A percentile compares a stretch with the other conserved stretches of the same genome.
These are phyloP conservation scores for Plasmodium gaboni DNA, from an alignment of 169 alveolate species.

Conservation along the genomic window DNA sequence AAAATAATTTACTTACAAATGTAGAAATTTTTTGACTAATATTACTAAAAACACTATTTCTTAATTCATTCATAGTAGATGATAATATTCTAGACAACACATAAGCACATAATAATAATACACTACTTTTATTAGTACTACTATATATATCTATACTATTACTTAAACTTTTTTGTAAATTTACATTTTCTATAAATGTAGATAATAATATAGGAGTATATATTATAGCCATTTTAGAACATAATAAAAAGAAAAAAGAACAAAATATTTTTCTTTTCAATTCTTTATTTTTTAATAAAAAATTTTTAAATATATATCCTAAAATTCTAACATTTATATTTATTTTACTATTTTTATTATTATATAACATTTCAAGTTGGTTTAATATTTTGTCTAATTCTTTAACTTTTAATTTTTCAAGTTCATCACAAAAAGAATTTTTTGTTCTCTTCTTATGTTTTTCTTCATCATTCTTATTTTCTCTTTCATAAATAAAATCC, in stretches of 20 bases:
- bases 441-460: not conserved
- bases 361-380: slow-evolving; percentile 35
- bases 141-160: not conserved
- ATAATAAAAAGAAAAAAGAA: slow-evolving; percentile 63
- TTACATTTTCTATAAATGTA: slow-evolving; percentile 75
- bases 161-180: slow-evolving; percentile 40
- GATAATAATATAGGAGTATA: slow-evolving; percentile 65
- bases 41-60: slow-evolving; percentile 84
- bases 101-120: slow-evolving; percentile 39
- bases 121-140: slow-evolving; percentile 25
- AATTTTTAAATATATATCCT: slow-evolving; percentile 75
- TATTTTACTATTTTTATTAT: slow-evolving; percentile 51
- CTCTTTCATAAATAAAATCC: not conserved
- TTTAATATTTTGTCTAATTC: slow-evolving; percentile 43
- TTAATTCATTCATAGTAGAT: slow-evolving; percentile 80
- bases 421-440: not conserved
- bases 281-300: slow-evolving; percentile 68
- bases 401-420: slow-evolving; percentile 21
- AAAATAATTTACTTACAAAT: slow-evolving; percentile 81
- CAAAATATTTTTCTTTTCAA: slow-evolving; percentile 53
- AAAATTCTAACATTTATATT: slow-evolving; percentile 52
- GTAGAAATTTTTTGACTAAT: slow-evolving; percentile 84
- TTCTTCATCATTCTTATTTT: not conserved
- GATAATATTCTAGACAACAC: slow-evolving; percentile 60
- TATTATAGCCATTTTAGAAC: slow-evolving; percentile 71